Base-by-base conservation (phyloP, 371 early-diverging fungal genomes). In the Syncephalastrum monosporum region DNA sequence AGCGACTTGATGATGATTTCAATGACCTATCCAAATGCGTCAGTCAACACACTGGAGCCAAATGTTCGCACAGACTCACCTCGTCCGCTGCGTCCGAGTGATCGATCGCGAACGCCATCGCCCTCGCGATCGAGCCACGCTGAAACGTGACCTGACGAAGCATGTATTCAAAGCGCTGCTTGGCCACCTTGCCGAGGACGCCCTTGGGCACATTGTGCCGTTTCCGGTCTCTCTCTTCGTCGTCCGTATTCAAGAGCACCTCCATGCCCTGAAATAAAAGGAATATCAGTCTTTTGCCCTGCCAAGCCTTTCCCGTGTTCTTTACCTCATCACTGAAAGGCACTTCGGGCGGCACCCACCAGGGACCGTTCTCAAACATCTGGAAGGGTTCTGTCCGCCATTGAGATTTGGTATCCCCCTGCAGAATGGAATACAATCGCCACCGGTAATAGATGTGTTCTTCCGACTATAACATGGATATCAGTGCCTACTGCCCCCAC, bases 391-490 rank as follows among this genome's bases (percentile, higher is more conserved):
- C 84, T 16, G 82, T 80, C 19, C 78, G 76, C 97, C 96, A 96
- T 15, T 72, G 65, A 29, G 71, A 65, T 58, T 72, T 82, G 1
- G 84, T 74, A 56, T 97, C 97, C 15, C 94, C 95, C 62, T 93
- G 92, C 57, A 89, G 72, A n/a, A 95, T 71, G 13, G 96, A 95
- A 67, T 83, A 94, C 38, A 95, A 65, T 55, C 87, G 90, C 96
- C 97, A 96, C 17, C 94, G 84, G 71, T 97, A 97, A 55, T 96
- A 96, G 5, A 84, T 67, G 56, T 96, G 96, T 45, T 93, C 92
- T 27, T 82, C 72, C 3, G 83, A 82, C 88, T 87, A 59, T 15
- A 52, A 43, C 27, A 19, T 23, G 50, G 21, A 27, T 14, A 14
- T 25, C 21, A n/a, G 47, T 21, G 1, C 21, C 21, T 5, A 23